phyloP scores from a whole-genome alignment of 176 grass and related monocot species.

The Rhipidocladum racemiflorum region DNA sequence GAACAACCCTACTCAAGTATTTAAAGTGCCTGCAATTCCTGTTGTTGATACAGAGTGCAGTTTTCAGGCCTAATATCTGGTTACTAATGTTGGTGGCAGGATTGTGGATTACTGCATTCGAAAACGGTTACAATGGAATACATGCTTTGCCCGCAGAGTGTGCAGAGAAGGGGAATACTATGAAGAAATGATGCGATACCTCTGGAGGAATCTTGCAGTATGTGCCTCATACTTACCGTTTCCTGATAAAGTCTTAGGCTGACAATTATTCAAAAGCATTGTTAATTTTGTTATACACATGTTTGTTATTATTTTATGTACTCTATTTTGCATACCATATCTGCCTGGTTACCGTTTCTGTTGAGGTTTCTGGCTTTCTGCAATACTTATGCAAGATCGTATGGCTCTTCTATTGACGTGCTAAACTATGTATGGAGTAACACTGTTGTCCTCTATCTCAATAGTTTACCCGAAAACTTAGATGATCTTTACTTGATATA shows the following conservation, averaged over 20 bases:
- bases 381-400: background rate
- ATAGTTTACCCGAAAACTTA: constrained; percentile 2
- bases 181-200: constrained; percentile 97
- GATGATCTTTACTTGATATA: constrained; percentile 26
- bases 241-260: background rate
- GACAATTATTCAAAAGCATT: background rate
- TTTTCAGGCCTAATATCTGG: constrained; percentile 24
- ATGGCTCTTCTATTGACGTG: background rate
- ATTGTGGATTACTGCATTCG: constrained; percentile 75
- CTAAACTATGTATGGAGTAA: background rate
- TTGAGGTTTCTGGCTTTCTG: constrained; percentile 9
- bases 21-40: constrained; percentile 10
- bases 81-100: constrained; percentile 47
- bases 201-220: constrained; percentile 82
- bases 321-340: constrained; percentile 21
- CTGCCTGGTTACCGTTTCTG: background rate
- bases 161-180: constrained; percentile 90
- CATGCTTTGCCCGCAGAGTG: constrained; percentile 79
- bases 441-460: background rate
- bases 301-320: background rate
- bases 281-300: no score
- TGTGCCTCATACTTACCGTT: constrained; percentile 14
- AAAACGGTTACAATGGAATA: constrained; percentile 85
- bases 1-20: background rate
- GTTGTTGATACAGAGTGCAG: constrained; percentile 11